Conservation (phyloP, 106 monocot species). For the Posidonia australis region DNA sequence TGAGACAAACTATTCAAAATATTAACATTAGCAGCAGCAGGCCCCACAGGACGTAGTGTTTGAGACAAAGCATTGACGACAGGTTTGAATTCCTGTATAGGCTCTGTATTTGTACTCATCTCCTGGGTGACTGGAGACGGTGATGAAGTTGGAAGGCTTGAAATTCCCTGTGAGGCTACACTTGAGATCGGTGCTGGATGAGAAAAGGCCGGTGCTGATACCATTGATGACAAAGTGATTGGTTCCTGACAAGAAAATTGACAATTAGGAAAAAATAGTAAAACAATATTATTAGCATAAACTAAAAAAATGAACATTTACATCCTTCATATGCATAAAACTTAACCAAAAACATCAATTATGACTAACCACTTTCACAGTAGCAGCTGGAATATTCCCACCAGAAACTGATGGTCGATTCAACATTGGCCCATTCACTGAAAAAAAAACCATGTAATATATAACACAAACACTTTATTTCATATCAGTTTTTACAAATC, state of each 20-base stretch:
- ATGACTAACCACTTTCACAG: constrained; percentile 68
- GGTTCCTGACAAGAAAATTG: constrained; percentile 54
- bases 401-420: constrained; percentile 42
- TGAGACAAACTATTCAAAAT: constrained; percentile 86
- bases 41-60: constrained; percentile 42
- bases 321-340: not conserved
- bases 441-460: constrained; percentile 7
- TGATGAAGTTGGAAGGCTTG: constrained; percentile 46
- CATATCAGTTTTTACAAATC: too few species aligned
- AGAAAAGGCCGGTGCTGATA: constrained; percentile 50
- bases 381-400: constrained; percentile 46
- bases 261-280: not conserved
- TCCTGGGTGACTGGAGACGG: constrained; percentile 72
- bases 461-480: too few species aligned
- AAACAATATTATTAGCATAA: not conserved
- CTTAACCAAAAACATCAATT: not conserved
- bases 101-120: constrained; percentile 45
- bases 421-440: constrained; percentile 51
- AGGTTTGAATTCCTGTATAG: constrained; percentile 73
- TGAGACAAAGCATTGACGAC: constrained; percentile 43
- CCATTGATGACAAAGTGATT: constrained; percentile 42
- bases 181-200: constrained; percentile 42
- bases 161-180: constrained; percentile 44
- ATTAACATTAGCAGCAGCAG: constrained; percentile 71
- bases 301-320: constrained; percentile 1